Evolutionary conservation across 2,329 filamentous ascomycete genomes (phyloP), one percentile per base, ranked within the genome.

Genomic region (Alternaria sp.): DNA sequence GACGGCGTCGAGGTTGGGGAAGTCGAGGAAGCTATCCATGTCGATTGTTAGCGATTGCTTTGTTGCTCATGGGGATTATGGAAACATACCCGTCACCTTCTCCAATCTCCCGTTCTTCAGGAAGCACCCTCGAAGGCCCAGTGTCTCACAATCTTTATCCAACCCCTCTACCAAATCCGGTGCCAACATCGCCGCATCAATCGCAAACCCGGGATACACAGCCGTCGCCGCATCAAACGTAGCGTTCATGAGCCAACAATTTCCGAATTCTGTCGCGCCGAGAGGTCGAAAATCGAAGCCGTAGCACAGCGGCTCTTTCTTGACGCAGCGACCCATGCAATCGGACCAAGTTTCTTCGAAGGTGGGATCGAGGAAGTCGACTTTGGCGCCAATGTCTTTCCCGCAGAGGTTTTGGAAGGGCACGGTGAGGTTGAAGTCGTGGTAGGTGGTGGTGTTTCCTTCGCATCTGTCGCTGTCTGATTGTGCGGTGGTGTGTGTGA

Each of bases 341-440:
- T 47, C 56, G 5, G 45, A 17, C 44, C 55, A 57, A 11, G 32
- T 58, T 13, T 23, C 19, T 17, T 62, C 59, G 44, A 52, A 40
- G 15, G 55, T 58, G 6, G 59, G 54, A 21, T 54, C 46, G 6
- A 40, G 19, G 47, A 56, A 66, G 54, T 66, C 64, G 17, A 61
- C 57, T n/a, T 13, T 5, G 25, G 64, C 64, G n/a, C 45, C 28
- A 3, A 64, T 66, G 49, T 66, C 64, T 50, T 46, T 64, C 10
- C 57, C 64, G 32, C 64, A 66, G 26, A 66, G 64, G 11, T 66
- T 66, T 12, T 64, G 40, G 26, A 66, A 66, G 4, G 56, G 45
- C 3, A 66, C 47, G 6, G 57, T 36, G 3, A 50, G 15, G 4
- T 17, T 17, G 26, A 28, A 13, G n/a, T 30, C 25, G 8, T 50